A percentile compares a stretch with the other conserved stretches of the same genome.
Evolutionary conservation across 768 basidiomycete species (phyloP).

Genomic region (Chiua virens): DNA sequence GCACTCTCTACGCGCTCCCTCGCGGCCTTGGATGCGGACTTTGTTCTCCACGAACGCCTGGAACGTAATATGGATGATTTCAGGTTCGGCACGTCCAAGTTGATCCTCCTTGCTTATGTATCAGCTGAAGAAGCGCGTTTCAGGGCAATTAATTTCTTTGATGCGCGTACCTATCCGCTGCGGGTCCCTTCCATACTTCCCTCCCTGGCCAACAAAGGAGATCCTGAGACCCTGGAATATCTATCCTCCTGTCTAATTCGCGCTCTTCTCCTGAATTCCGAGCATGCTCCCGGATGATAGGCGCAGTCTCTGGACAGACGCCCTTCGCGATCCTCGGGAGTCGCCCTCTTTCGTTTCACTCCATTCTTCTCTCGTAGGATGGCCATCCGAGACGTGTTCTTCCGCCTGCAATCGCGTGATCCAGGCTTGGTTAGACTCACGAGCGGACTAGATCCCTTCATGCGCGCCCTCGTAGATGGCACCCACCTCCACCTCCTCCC

Average conservation of each 20-base stretch:
- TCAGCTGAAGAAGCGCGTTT: conserved; percentile 12
- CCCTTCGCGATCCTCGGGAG: conserved; percentile 1
- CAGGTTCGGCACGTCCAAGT: background rate
- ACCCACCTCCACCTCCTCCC: conserved; percentile 27
- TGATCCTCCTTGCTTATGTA: background rate
- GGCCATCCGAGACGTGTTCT: conserved; percentile 13
- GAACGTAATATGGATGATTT: conserved; percentile 14
- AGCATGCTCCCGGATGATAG: background rate
- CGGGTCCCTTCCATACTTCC: background rate
- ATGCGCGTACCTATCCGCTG: conserved; percentile 26
- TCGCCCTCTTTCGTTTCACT: conserved; percentile 11
- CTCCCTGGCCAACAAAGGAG: conserved; percentile 18
- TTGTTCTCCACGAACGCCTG: background rate
- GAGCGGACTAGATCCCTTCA: conserved; percentile 28
- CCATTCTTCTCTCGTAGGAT: conserved; percentile 29
- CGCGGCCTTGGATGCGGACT: background rate
- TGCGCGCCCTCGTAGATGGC: conserved; percentile 1
- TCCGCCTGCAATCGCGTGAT: conserved; percentile 5
- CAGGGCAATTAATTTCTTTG: conserved; percentile 7
- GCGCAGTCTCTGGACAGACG: conserved; percentile 24
- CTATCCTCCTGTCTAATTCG: background rate
- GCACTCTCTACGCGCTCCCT: conserved; percentile 11
- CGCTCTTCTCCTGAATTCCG: background rate
- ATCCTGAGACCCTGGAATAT: conserved; percentile 26
- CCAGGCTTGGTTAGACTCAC: conserved; percentile 16